Conservation (phyloP, 2,329 filamentous ascomycete species). For the Ophiocordyceps robertsii region DNA sequence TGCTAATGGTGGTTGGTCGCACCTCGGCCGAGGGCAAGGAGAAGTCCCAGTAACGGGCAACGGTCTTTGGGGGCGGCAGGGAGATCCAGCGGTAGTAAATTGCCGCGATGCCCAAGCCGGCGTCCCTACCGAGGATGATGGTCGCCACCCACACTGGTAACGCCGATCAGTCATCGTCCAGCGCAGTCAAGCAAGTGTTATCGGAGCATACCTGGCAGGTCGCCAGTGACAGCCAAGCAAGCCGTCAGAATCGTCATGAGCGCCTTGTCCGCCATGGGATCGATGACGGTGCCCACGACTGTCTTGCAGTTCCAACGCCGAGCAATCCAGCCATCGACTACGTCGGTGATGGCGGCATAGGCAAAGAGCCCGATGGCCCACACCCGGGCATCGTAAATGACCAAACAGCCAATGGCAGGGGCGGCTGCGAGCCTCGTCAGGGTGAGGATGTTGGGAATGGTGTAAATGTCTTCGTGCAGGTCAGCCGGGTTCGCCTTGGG, state of each 20-base stretch:
- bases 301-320: constrained; percentile 78
- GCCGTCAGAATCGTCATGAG: constrained; percentile 90
- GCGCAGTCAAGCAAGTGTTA: not conserved
- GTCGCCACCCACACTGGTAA: constrained; percentile 64
- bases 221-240: constrained; percentile 69
- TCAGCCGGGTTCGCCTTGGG: not conserved
- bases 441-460: constrained; percentile 86
- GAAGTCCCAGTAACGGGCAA: constrained; percentile 93
- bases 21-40: constrained; percentile 79
- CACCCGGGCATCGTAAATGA: constrained; percentile 68
- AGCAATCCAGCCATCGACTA: constrained; percentile 90
- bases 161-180: not conserved
- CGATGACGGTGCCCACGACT: constrained; percentile 86
- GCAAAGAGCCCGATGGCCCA: constrained; percentile 76
- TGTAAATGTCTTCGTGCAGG: constrained; percentile 84
- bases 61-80: constrained; percentile 84
- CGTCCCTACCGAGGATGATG: constrained; percentile 84
- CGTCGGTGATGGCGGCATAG: constrained; percentile 82
- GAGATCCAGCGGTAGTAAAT: constrained; percentile 96
- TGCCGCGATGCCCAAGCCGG: constrained; percentile 69
- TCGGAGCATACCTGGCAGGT: constrained; percentile 53
- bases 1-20: constrained; percentile 69
- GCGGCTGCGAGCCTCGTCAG: constrained; percentile 73
- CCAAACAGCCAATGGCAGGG: constrained; percentile 75
- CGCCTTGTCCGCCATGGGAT: constrained; percentile 92